These are phyloP conservation scores for Geotrichum bryndzae DNA, from an alignment of 1,139 yeast genomes.

Conservation along the genomic window DNA sequence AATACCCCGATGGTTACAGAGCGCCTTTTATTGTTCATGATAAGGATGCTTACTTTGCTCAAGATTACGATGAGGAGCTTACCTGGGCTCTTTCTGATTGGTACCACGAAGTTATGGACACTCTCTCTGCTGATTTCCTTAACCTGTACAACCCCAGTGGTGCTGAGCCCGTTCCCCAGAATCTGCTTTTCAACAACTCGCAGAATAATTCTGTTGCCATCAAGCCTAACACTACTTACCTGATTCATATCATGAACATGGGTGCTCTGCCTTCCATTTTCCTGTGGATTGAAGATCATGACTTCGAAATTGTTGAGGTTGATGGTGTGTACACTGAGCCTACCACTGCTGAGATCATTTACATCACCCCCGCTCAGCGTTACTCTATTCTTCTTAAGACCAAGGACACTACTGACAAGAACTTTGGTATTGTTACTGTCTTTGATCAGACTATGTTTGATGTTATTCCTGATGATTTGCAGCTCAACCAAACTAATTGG, in stretches of 20 bases:
- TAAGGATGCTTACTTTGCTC: slow-evolving; percentile 44
- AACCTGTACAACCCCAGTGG: slow-evolving; percentile 85
- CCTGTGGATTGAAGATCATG: slow-evolving; percentile 79
- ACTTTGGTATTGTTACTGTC: slow-evolving; percentile 71
- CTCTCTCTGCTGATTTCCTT: slow-evolving; percentile 50
- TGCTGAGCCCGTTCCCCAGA: slow-evolving; percentile 91
- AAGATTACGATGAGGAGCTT: slow-evolving; percentile 68
- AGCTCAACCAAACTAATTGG: slow-evolving; percentile 65
- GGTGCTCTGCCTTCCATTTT: slow-evolving; percentile 88
- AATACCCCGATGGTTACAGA: slow-evolving; percentile 89
- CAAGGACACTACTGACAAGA: slow-evolving; percentile 51
- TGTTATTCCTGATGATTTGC: slow-evolving; percentile 53
- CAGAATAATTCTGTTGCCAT: slow-evolving; percentile 64
- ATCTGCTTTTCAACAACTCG: slow-evolving; percentile 71
- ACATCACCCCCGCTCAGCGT: slow-evolving; percentile 73
- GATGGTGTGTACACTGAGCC: slow-evolving; percentile 77
- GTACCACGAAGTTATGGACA: slow-evolving; percentile 64
- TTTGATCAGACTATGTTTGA: slow-evolving; percentile 81
- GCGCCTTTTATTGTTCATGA: slow-evolving; percentile 70
- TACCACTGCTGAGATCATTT: slow-evolving; percentile 51
- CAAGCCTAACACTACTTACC: slow-evolving; percentile 72
- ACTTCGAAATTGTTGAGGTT: slow-evolving; percentile 71
- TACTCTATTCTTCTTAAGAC: slow-evolving; percentile 68
- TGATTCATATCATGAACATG: slow-evolving; percentile 67
- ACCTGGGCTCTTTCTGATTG: slow-evolving; percentile 69